Conservation (phyloP, 2,329 filamentous ascomycete species). For the Fonsecaea multimorphosa region DNA sequence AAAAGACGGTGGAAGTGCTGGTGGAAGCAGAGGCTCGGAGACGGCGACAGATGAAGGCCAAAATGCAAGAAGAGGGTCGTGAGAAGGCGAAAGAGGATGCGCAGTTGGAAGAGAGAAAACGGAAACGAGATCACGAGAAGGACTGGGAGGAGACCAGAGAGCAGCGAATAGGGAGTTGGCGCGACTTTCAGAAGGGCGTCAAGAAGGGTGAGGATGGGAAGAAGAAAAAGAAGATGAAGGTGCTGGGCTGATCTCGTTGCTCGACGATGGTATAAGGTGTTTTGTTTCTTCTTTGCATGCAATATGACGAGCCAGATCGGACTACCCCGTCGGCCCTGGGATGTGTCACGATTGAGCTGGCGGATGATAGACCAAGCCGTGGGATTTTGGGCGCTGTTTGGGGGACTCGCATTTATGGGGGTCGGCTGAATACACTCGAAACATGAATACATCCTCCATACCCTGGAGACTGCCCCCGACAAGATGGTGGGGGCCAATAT, state of each 20-base stretch:
- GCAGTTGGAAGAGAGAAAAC: constrained; percentile 78
- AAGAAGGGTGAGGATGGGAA: constrained; percentile 70
- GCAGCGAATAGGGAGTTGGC: constrained; percentile 90
- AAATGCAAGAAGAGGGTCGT: constrained; percentile 95
- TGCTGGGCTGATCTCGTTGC: constrained; percentile 47
- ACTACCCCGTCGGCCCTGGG: background rate
- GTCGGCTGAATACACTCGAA: background rate
- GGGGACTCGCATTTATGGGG: background rate
- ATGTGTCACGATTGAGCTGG: background rate
- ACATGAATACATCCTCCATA: background rate
- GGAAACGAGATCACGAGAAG: constrained; percentile 89
- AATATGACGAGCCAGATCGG: background rate
- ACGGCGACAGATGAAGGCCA: constrained; percentile 83
- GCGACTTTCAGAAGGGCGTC: constrained; percentile 78
- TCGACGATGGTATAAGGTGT: background rate
- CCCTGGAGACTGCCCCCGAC: background rate
- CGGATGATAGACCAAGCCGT: background rate
- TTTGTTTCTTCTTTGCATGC: background rate
- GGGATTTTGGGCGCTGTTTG: background rate
- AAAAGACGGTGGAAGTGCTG: constrained; percentile 87
- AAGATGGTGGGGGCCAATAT: background rate
- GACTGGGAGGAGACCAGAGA: constrained; percentile 95
- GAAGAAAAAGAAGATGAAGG: constrained; percentile 64
- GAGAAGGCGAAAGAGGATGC: constrained; percentile 85
- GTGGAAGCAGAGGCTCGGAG: constrained; percentile 90